A percentile compares a stretch with the other conserved stretches of the same genome.
Conservation (phyloP, 2,329 filamentous ascomycete genomes). For the Xylaria sp. region DNA sequence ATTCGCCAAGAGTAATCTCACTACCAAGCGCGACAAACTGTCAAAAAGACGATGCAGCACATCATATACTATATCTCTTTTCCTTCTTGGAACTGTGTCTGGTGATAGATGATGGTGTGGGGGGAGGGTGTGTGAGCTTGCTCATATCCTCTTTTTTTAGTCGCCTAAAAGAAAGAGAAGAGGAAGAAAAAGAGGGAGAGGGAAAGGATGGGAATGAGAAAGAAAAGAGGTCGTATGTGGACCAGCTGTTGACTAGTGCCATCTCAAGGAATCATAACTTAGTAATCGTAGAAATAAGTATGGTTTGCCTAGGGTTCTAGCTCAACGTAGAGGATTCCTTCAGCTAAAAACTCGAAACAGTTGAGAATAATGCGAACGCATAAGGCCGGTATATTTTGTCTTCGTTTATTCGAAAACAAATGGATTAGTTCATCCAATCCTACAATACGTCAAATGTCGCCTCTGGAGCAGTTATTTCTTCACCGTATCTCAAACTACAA, state of each 20-base stretch:
- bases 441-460: not conserved
- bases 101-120: not conserved
- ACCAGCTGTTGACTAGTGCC: not conserved
- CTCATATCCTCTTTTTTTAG: no score
- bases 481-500: not conserved
- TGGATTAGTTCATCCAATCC: not conserved
- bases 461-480: no score
- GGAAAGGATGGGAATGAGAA: no score
- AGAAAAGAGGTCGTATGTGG: not conserved
- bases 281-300: no score
- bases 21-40: not conserved
- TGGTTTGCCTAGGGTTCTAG: no score
- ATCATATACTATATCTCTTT: not conserved
- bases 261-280: no score
- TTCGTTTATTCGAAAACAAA: not conserved
- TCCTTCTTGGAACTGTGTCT: not conserved
- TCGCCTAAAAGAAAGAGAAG: no score
- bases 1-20: slow-evolving; percentile 7
- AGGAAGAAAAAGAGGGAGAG: no score
- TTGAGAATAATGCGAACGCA: not conserved
- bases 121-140: no score
- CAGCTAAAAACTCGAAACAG: not conserved
- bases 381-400: not conserved
- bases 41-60: not conserved
- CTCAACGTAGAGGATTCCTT: no score